Evolutionary conservation across 2,329 filamentous ascomycete genomes (phyloP).

Genomic region (Epichloe brachyelytri): DNA sequence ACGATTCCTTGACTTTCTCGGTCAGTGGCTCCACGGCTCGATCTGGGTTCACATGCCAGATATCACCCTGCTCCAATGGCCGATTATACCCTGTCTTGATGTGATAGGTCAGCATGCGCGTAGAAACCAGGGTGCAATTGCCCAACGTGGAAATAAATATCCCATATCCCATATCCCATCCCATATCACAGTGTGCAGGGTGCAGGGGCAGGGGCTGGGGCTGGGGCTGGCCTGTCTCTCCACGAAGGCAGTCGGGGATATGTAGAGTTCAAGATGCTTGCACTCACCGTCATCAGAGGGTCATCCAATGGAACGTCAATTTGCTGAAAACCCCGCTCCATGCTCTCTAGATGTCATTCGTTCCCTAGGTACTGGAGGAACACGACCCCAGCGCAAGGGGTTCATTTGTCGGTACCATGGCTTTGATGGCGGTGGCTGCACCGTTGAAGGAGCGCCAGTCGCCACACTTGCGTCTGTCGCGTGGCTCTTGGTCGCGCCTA

Average conservation of each 20-base stretch:
- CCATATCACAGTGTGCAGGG: neutral
- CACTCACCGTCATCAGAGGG: slow-evolving; percentile 65
- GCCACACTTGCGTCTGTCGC: slow-evolving; percentile 40
- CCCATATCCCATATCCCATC: too few species aligned
- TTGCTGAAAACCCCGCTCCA: slow-evolving; percentile 60
- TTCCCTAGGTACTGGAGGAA: slow-evolving; percentile 42
- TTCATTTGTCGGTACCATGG: slow-evolving; percentile 53
- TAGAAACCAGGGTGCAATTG: neutral
- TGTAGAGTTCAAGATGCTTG: neutral
- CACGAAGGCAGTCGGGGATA: neutral
- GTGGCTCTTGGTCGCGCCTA: slow-evolving; percentile 31
- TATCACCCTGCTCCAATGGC: slow-evolving; percentile 67
- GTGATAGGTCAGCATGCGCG: neutral
- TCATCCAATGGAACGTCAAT: slow-evolving; percentile 83
- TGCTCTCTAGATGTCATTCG: slow-evolving; percentile 52
- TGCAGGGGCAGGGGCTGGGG: neutral
- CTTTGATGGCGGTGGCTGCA: slow-evolving; percentile 16
- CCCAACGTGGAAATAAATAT: neutral
- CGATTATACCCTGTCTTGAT: slow-evolving; percentile 69
- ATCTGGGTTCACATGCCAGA: slow-evolving; percentile 79
- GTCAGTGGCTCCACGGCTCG: slow-evolving; percentile 61
- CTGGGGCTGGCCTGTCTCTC: too few species aligned
- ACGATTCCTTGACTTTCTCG: slow-evolving; percentile 50
- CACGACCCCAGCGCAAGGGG: slow-evolving; percentile 45
- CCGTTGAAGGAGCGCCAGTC: slow-evolving; percentile 28